These are phyloP conservation scores for Aquilaria malaccensis DNA, from an alignment of 345 rosid species.

Conservation along the genomic window DNA sequence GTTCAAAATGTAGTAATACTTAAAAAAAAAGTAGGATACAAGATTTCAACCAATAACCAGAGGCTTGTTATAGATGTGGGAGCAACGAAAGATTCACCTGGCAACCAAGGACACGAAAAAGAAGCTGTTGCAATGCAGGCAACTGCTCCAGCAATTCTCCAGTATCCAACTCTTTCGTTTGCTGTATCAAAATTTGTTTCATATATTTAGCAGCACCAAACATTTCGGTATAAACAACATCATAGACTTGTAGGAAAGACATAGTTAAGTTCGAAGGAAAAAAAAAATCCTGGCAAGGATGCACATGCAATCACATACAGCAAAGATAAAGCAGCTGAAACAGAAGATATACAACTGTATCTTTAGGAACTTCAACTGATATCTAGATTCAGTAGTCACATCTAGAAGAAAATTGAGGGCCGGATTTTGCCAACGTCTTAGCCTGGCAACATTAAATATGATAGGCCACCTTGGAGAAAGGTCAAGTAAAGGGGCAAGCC, in stretches of 20 bases:
- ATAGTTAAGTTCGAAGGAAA: not conserved
- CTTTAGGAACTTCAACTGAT: too few species aligned
- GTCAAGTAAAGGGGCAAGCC: too few species aligned
- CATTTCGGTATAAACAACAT: constrained; percentile 5
- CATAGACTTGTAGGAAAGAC: not conserved
- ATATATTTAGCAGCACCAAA: constrained; percentile 1
- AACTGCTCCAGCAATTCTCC: constrained; percentile 83
- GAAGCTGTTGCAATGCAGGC: constrained; percentile 90
- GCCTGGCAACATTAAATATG: too few species aligned
- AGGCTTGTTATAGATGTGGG: not conserved
- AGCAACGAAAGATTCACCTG: constrained; percentile 40
- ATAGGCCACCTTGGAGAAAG: too few species aligned
- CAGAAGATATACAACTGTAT: too few species aligned
- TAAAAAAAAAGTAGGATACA: constrained; percentile 1
- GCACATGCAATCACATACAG: too few species aligned
- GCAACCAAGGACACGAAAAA: constrained; percentile 86
- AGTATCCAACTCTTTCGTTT: constrained; percentile 87
- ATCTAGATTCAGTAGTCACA: too few species aligned
- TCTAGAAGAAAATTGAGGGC: too few species aligned
- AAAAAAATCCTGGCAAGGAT: not conserved
- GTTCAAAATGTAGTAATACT: not conserved
- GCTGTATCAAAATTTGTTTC: constrained; percentile 34
- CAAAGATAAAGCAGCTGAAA: too few species aligned
- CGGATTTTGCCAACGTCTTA: too few species aligned
- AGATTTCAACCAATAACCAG: not conserved